These are phyloP conservation scores for Dendrostoma leiphaemia DNA, from an alignment of 2,329 filamentous ascomycete species.

Conservation along the genomic window DNA sequence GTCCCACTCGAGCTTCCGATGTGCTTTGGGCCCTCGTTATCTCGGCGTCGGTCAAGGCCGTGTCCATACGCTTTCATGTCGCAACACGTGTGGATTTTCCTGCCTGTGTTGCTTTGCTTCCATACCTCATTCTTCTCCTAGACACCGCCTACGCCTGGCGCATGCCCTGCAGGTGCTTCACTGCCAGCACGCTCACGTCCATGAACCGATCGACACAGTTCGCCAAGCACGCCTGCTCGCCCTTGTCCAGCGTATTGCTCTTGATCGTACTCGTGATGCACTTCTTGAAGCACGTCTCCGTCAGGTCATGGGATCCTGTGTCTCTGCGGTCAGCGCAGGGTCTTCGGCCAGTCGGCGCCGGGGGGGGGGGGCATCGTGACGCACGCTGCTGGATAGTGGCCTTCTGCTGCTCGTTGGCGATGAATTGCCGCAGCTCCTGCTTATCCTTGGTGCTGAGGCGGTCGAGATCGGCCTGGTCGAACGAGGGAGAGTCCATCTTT, in stretches of 20 bases:
- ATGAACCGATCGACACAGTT: conserved; percentile 95
- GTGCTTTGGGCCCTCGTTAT: not conserved
- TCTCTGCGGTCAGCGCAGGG: not conserved
- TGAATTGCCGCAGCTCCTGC: conserved; percentile 81
- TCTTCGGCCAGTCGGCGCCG: not conserved
- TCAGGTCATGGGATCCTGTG: conserved; percentile 53
- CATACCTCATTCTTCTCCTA: not conserved
- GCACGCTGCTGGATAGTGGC: conserved; percentile 63
- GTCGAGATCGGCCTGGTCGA: conserved; percentile 63
- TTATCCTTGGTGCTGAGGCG: conserved; percentile 81
- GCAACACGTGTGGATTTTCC: not conserved
- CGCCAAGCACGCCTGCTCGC: conserved; percentile 78
- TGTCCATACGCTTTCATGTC: not conserved
- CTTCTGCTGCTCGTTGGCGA: conserved; percentile 82
- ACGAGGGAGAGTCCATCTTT: conserved; percentile 16
- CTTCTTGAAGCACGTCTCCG: conserved; percentile 90
- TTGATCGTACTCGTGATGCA: conserved; percentile 77
- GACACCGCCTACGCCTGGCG: conserved; percentile 27
- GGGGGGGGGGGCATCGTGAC: conserved; percentile 21
- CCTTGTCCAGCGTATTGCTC: conserved; percentile 67
- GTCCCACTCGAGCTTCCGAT: not conserved
- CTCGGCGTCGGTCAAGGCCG: not conserved
- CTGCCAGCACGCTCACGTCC: conserved; percentile 81
- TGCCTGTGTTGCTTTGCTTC: not conserved
- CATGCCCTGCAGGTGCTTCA: conserved; percentile 75